These are phyloP conservation scores for Hypoxylon perforatum DNA, from an alignment of 495 filamentous ascomycete genomes.

Conservation along the genomic window DNA sequence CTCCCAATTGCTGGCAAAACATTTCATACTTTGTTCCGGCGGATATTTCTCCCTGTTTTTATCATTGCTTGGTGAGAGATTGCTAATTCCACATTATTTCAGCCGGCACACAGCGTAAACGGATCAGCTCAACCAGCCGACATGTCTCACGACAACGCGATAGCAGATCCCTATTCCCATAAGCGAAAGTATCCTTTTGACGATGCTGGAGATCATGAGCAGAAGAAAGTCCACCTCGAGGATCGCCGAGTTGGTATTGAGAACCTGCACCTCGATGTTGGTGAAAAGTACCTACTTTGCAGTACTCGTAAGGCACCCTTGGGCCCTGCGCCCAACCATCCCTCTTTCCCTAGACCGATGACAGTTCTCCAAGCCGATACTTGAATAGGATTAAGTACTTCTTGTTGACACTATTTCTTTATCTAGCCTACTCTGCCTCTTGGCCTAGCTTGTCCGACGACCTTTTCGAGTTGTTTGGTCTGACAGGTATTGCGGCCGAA, in stretches of 20 bases:
- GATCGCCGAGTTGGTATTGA: slow-evolving; percentile 64
- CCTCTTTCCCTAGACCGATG: slow-evolving; percentile 17
- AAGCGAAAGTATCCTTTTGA: slow-evolving; percentile 66
- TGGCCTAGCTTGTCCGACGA: slow-evolving; percentile 58
- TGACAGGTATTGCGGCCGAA: slow-evolving; percentile 60
- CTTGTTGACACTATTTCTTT: slow-evolving; percentile 62
- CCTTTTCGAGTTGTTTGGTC: slow-evolving; percentile 62
- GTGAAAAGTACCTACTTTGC: slow-evolving; percentile 68
- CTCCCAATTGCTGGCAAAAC: neutral
- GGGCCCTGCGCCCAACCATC: slow-evolving; percentile 26
- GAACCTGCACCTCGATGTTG: slow-evolving; percentile 66
- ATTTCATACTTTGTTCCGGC: slow-evolving; percentile 9
- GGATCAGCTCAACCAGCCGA: slow-evolving; percentile 56
- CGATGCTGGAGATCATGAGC: slow-evolving; percentile 59
- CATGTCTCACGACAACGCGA: slow-evolving; percentile 52
- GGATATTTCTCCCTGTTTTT: slow-evolving; percentile 14
- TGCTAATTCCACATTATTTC: slow-evolving; percentile 19
- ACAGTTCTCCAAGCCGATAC: slow-evolving; percentile 15
- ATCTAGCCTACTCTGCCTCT: slow-evolving; percentile 58
- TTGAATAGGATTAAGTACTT: slow-evolving; percentile 37
- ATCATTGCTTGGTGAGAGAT: slow-evolving; percentile 7
- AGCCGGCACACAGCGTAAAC: slow-evolving; percentile 68
- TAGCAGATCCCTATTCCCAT: slow-evolving; percentile 56
- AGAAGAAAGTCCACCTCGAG: slow-evolving; percentile 68
- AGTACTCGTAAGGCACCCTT: slow-evolving; percentile 70